Evolutionary conservation across 306 rosid species (phyloP), one percentile per base, ranked within the genome.

Genomic region (Cajanus cajan): DNA sequence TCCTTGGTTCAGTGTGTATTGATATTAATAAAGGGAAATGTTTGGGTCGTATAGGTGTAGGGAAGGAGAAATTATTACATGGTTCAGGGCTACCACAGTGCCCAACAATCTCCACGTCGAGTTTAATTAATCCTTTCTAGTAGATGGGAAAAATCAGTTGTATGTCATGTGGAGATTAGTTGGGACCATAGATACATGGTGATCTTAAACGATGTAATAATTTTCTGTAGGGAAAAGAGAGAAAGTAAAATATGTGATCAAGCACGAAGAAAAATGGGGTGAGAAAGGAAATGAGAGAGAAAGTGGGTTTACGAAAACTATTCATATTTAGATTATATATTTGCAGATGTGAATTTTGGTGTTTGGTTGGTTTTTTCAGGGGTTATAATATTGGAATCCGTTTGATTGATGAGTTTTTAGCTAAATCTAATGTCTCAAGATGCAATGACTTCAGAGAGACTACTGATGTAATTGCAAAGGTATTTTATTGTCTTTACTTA

Each of bases 401-500:
- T 68, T 81, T 95, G 78, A 83, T 95, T 55, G 99, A 95, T 80
- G 99, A 95, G 84, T 95, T 95, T 88, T 87, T 95, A n/a, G 98
- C 98, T 45, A 95, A 95, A 82, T 95, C 98, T 82, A 92, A 93
- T 85, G 92, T 95, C 71, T 86, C 98, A 31, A 91, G 97, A 78
- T 95, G 98, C 72, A 91, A 90, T 4, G 98, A 95, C 85, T 95
- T 95, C 90, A 91, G 88, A 80, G 98, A 95, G 86, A 92, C 98
- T 0, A 93, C 98, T 71, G 98, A 95, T 80, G 95, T 86, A n/a
- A 95, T 95, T 76, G 99, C 99, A 47, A 95, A 95, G 98, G 99
- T 95, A 72, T 74, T 70, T 57, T 72, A 12, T 28, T 36, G 36
- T 67, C 13, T 57, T 33, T 39, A 57, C 55, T 2, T 68, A 66